Base-by-base conservation (phyloP, 148 eudicot species). In the Rhododendron kiyosumense region DNA sequence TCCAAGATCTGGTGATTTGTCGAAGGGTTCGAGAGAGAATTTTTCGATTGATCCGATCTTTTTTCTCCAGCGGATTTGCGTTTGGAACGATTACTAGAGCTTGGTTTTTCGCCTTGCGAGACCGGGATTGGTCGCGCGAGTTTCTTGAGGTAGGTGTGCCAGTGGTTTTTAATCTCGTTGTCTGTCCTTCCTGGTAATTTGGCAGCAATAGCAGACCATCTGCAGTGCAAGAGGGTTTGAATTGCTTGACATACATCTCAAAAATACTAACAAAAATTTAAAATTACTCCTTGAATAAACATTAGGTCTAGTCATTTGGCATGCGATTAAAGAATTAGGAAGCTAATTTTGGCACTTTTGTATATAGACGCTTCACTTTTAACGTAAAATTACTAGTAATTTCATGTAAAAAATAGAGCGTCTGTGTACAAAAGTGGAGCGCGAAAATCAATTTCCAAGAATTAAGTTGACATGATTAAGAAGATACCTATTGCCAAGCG, bases 401-500 rank as follows among this genome's bases (percentile, higher is more conserved):
- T 38, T 38, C 41, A 38, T 38, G 41, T 5, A 41, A 41, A 41
- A 41, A 41, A 1, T 41, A 1, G 0, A 41, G 7, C 45, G 4
- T 4, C 6, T 38, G 43, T 0, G 43, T 38, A 38, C 6, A 38
- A 38, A 38, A 38, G 43, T 38, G 43, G 0, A 38, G 43, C 6
- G 45, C 8, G 45, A 41, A 41, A 41, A 41, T 6, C 7, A 41
- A 0, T 41, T 41, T 41, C 0, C 45, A 41, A 41, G 0, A 41
- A 57, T 1, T 24, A 79, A 79, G 82, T 28, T 14, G 3, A 6
- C 22, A 38, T 7, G 36, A n/a, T 3, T 22, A 36, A 12, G 48
- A 36, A 26, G 48, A 48, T 41, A 93, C 95, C 92, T 92, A 69
- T 93, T 93, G 54, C 95, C 95, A 73, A 92, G 89, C 76, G 87